These are phyloP conservation scores for Verticillium zaregamsianum DNA, from an alignment of 2,329 filamentous ascomycete genomes.

Conservation along the genomic window DNA sequence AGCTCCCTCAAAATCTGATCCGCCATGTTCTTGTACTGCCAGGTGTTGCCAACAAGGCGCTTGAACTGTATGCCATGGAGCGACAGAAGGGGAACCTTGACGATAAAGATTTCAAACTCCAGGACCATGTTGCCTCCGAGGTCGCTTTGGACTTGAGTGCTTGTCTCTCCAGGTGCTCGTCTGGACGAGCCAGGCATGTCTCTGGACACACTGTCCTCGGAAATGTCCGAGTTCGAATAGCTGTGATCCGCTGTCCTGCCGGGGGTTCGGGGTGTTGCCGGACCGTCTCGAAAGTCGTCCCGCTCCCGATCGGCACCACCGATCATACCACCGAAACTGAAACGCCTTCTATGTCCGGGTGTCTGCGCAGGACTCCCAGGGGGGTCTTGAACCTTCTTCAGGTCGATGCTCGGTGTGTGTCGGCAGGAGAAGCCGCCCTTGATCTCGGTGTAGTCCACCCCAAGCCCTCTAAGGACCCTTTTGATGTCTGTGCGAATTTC, in stretches of 20 bases:
- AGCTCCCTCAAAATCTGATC: constrained; percentile 89
- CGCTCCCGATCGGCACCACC: constrained; percentile 58
- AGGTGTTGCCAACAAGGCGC: constrained; percentile 89
- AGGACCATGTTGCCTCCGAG: constrained; percentile 79
- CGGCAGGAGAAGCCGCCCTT: constrained; percentile 89
- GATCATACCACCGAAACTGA: constrained; percentile 72
- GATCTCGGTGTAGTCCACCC: constrained; percentile 89
- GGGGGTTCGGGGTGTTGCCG: constrained; percentile 37
- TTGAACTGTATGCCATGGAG: constrained; percentile 98
- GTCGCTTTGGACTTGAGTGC: constrained; percentile 86
- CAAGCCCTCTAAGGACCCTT: constrained; percentile 79
- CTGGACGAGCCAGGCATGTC: constrained; percentile 47
- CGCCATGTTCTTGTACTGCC: constrained; percentile 99
- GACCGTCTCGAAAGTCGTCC: constrained; percentile 64
- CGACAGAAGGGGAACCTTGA: constrained; percentile 91
- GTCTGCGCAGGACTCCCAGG: constrained; percentile 53
- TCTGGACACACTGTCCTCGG: constrained; percentile 66
- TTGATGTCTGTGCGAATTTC: constrained; percentile 89
- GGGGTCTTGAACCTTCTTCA: constrained; percentile 66
- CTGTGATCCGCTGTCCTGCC: constrained; percentile 59
- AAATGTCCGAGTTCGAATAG: constrained; percentile 83
- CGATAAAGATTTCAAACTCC: constrained; percentile 93
- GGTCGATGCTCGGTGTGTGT: constrained; percentile 84
- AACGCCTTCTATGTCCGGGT: constrained; percentile 66
- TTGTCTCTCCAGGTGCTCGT: constrained; percentile 71